Percentiles rank a stretch among this genome's conserved stretches.
phyloP scores from a whole-genome alignment of 805 yeast genomes.

The Hanseniaspora lachancei region DNA sequence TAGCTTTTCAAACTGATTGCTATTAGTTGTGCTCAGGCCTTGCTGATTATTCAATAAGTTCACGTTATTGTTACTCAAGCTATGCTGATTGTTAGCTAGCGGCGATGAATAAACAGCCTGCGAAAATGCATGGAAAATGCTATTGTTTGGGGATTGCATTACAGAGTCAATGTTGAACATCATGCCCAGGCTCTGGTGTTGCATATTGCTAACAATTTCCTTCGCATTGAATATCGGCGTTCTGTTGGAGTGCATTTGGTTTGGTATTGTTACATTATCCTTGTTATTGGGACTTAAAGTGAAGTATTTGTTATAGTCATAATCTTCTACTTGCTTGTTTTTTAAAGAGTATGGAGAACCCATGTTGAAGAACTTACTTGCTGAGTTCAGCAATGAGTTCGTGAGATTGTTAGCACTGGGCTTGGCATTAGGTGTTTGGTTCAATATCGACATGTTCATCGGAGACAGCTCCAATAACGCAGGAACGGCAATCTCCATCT shows the following conservation, averaged over 20 bases:
- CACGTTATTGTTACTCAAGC: not conserved
- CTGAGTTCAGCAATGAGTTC: constrained; percentile 2
- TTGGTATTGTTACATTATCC: constrained; percentile 12
- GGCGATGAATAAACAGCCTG: constrained; percentile 13
- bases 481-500: constrained; percentile 7
- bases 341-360: constrained; percentile 6
- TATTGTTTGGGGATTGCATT: constrained; percentile 10
- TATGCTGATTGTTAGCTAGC: not conserved
- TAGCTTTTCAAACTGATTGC: not conserved
- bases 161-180: constrained; percentile 11
- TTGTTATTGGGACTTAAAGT: constrained; percentile 6
- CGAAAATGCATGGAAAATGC: constrained; percentile 11
- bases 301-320: constrained; percentile 10
- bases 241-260: not conserved
- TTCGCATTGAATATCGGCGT: not conserved
- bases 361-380: constrained; percentile 7
- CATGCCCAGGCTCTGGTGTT: constrained; percentile 2
- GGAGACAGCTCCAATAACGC: constrained; percentile 10
- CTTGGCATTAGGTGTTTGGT: constrained; percentile 9
- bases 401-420: not conserved
- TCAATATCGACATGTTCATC: constrained; percentile 8
- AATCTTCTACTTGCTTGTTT: constrained; percentile 4
- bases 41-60: not conserved
- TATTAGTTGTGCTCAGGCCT: not conserved
- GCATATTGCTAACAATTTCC: not conserved